These are phyloP conservation scores for Metschnikowia kofuensis DNA, from an alignment of 805 yeast species.

Conservation along the genomic window DNA sequence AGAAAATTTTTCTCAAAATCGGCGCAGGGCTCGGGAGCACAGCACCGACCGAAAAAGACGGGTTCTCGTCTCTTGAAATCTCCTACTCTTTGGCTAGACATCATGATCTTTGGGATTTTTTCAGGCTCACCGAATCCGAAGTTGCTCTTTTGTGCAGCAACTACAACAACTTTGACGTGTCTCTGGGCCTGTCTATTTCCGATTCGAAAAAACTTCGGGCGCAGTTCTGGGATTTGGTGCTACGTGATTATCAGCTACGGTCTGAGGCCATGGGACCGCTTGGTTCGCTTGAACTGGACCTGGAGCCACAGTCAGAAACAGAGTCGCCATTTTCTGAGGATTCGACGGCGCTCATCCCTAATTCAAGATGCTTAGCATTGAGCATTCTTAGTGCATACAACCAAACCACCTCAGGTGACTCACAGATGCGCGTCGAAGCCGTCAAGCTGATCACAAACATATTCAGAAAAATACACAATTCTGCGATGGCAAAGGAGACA, in stretches of 20 bases:
- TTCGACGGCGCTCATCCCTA: constrained; percentile 8
- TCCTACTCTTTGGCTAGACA: background rate
- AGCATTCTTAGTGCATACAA: constrained; percentile 7
- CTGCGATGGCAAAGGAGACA: constrained; percentile 9
- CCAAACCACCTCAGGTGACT: background rate
- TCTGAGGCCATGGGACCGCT: background rate
- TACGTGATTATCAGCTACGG: constrained; percentile 17
- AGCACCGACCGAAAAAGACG: constrained; percentile 4
- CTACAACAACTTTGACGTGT: constrained; percentile 23
- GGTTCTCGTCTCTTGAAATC: constrained; percentile 1
- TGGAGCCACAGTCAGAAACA: background rate
- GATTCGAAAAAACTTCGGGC: constrained; percentile 30
- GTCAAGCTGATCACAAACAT: constrained; percentile 3
- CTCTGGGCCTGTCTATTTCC: constrained; percentile 11
- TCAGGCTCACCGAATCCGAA: constrained; percentile 25
- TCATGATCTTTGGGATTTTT: constrained; percentile 7
- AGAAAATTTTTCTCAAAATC: constrained; percentile 4
- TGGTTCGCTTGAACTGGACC: background rate
- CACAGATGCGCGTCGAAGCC: background rate
- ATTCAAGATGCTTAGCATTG: constrained; percentile 16
- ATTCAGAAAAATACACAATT: constrained; percentile 9
- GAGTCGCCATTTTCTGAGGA: background rate
- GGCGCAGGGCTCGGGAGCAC: background rate
- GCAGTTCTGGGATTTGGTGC: constrained; percentile 31
- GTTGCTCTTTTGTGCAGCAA: constrained; percentile 4